phyloP scores from a whole-genome alignment of 768 basidiomycete species.

The Chiua virens region DNA sequence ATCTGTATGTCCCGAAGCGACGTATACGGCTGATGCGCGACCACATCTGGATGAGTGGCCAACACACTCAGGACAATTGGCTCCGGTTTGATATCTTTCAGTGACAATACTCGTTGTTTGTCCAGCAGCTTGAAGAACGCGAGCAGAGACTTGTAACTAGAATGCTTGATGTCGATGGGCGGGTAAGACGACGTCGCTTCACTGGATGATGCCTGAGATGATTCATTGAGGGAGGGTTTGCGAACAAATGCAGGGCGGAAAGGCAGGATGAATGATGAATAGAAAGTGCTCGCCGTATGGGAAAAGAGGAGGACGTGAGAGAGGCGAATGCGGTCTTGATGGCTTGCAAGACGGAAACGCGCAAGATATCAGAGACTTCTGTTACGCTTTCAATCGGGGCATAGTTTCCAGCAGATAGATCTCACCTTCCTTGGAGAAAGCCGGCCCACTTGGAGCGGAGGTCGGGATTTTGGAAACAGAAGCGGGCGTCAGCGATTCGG shows the following conservation, averaged over 20 bases:
- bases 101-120: constrained; percentile 68
- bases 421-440: constrained; percentile 31
- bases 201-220: constrained; percentile 6
- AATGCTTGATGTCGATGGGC: constrained; percentile 72
- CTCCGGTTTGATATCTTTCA: constrained; percentile 60
- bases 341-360: constrained; percentile 63
- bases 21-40: constrained; percentile 47
- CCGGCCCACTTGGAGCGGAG: constrained; percentile 11
- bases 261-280: constrained; percentile 75
- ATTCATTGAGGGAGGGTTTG: constrained; percentile 11
- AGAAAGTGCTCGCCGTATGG: constrained; percentile 74
- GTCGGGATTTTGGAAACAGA: constrained; percentile 1
- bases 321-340: constrained; percentile 50
- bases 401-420: background rate
- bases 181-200: constrained; percentile 34
- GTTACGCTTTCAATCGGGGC: background rate
- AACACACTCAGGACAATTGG: constrained; percentile 59
- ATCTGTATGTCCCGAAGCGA: constrained; percentile 69
- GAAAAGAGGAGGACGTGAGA: constrained; percentile 57
- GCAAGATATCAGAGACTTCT: constrained; percentile 46
- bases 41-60: constrained; percentile 54
- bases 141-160: constrained; percentile 76
- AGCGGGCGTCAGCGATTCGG: constrained; percentile 4
- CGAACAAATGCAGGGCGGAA: constrained; percentile 64
- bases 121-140: constrained; percentile 78